Base-by-base conservation (phyloP, 257 asterid species). In the Fraxinus quadrangulata region DNA sequence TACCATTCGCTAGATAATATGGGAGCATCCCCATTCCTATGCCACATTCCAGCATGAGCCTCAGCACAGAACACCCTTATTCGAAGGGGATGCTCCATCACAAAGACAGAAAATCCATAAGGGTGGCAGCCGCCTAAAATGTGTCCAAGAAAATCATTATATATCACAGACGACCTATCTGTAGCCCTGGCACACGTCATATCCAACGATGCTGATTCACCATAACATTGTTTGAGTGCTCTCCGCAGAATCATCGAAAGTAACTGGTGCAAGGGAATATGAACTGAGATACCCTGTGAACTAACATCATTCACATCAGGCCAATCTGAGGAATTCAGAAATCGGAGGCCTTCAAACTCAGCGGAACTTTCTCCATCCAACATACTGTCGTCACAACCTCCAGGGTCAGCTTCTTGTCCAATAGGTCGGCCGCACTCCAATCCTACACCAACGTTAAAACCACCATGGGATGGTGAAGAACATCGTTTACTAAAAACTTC, bases 21-120 rank as follows among this genome's bases (percentile, higher is more conserved):
- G 72, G 97, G 91, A 75, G 91, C 86, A 84, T 96, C 98, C 76
- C 96, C 97, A 81, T 93, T 90, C 87, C 90, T 86, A 78, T 95
- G 94, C 99, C 99, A 96, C 97, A 96, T 89, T 80, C 97, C 97
- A 79, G 99, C 97, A 79, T 86, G 95, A 77, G 93, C 99, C 88
- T 96, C 90, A 0, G 99, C 98, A 78, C 98, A 90, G 82, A 96
- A 96, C 80, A 93, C 99, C 86, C 97, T 90, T 83, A 96, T 92
- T 75, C 93, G 91, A 49, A 96, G 86, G 79, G 97, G 97, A 87
- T 96, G 97, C 85, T 96, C 99, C 99, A 96, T 93, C 66, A 89
- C 87, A 77, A 85, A 90, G 71, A 92, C 93, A 79, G 99, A 93
- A 86, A 96, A 93, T 66, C 99, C 98, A 81, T 78, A 67, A 68